Percentiles rank a stretch among this genome's conserved stretches.
Evolutionary conservation across 2,329 filamentous ascomycete genomes (phyloP).

Genomic region (Coleophoma cylindrospora): DNA sequence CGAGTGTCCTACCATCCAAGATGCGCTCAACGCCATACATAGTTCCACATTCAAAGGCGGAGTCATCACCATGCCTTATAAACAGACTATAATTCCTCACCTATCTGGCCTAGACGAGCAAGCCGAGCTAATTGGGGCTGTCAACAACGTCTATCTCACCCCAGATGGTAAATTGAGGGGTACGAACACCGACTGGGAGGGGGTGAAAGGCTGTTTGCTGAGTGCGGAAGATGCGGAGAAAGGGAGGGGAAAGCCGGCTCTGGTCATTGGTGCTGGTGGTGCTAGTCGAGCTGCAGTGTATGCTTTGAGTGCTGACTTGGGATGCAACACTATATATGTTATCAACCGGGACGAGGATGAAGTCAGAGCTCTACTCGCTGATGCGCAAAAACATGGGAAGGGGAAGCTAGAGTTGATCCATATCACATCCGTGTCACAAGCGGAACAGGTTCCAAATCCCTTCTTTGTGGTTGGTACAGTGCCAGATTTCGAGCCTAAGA

Average conservation of each 20-base stretch:
- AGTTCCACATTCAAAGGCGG: constrained; percentile 59
- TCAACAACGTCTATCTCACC: constrained; percentile 67
- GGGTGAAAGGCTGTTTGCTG: constrained; percentile 57
- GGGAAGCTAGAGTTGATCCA: constrained; percentile 5
- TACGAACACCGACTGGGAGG: constrained; percentile 75
- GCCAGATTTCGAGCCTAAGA: constrained; percentile 67
- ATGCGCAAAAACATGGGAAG: constrained; percentile 33
- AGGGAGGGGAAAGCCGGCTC: constrained; percentile 50
- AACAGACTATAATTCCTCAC: constrained; percentile 66
- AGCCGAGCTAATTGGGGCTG: constrained; percentile 66
- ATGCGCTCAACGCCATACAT: constrained; percentile 40
- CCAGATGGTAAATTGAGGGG: constrained; percentile 53
- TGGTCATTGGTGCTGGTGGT: constrained; percentile 71
- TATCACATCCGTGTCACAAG: constrained; percentile 27
- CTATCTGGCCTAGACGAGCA: constrained; percentile 69
- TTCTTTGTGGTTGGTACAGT: constrained; percentile 70
- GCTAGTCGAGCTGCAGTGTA: constrained; percentile 72
- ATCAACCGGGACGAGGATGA: constrained; percentile 67
- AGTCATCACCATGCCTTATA: constrained; percentile 79
- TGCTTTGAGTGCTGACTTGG: constrained; percentile 63
- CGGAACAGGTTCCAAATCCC: constrained; percentile 47
- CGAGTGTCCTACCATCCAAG: constrained; percentile 28
- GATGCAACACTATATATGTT: constrained; percentile 64
- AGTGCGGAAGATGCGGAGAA: constrained; percentile 37
- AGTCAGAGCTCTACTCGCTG: constrained; percentile 62